Conservation (phyloP, 768 basidiomycete species). For the Russula foetens region DNA sequence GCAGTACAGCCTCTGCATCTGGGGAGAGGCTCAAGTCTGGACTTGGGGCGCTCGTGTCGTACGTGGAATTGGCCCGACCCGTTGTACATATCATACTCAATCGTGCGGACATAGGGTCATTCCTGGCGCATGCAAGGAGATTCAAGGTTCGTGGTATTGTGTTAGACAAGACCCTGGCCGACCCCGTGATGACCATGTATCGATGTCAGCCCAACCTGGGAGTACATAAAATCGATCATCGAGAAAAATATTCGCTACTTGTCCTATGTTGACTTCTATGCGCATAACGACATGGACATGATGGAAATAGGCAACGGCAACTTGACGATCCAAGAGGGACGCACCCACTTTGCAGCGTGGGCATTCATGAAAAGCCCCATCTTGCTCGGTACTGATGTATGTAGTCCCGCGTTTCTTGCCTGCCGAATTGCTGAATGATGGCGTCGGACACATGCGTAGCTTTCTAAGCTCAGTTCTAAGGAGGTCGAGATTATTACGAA, state of each 20-base stretch:
- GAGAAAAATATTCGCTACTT: conserved; percentile 35
- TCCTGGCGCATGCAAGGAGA: conserved; percentile 49
- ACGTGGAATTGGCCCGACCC: conserved; percentile 9
- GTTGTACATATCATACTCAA: neutral
- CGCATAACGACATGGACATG: conserved; percentile 57
- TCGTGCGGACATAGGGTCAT: conserved; percentile 32
- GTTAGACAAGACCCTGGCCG: neutral
- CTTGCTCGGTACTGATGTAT: conserved; percentile 34
- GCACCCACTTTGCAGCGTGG: conserved; percentile 54
- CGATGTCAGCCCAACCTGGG: conserved; percentile 37
- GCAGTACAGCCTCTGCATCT: conserved; percentile 44
- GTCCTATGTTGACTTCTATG: conserved; percentile 36
- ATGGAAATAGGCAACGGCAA: conserved; percentile 43
- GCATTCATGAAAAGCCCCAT: conserved; percentile 51
- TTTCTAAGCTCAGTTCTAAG: conserved; percentile 32
- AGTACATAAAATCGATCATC: conserved; percentile 41
- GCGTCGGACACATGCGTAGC: conserved; percentile 26
- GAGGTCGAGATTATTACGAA: conserved; percentile 45
- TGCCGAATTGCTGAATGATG: neutral
- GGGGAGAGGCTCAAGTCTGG: conserved; percentile 50
- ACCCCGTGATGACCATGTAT: neutral
- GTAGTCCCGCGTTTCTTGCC: conserved; percentile 6
- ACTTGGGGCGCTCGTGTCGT: conserved; percentile 50
- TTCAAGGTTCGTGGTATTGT: conserved; percentile 26
- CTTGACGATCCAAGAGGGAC: conserved; percentile 40